phyloP scores from a whole-genome alignment of 2,329 filamentous ascomycete genomes.

The Colletotrichum gigasporum region DNA sequence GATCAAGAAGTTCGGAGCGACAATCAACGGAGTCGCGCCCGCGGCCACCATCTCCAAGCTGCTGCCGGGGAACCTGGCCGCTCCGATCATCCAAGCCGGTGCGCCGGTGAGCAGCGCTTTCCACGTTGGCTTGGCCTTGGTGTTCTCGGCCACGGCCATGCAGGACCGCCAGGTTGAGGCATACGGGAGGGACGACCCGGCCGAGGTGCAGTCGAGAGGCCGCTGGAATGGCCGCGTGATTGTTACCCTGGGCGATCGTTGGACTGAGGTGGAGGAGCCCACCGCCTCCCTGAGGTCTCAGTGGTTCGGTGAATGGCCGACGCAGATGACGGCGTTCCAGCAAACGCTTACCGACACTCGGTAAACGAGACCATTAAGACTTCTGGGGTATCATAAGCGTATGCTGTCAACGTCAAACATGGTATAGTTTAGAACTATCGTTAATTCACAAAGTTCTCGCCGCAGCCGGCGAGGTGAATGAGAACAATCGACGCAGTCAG shows the following conservation, averaged over 20 bases:
- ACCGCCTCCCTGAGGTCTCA: slow-evolving; percentile 33
- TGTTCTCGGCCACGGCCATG: slow-evolving; percentile 47
- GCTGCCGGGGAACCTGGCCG: slow-evolving; percentile 41
- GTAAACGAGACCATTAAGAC: not conserved
- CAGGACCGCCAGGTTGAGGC: slow-evolving; percentile 42
- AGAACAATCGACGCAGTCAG: too few relatives aligned
- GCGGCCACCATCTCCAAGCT: slow-evolving; percentile 43
- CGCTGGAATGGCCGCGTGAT: slow-evolving; percentile 47
- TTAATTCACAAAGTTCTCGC: too few relatives aligned
- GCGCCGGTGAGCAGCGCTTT: slow-evolving; percentile 44
- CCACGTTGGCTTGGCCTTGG: slow-evolving; percentile 45
- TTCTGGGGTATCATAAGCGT: too few relatives aligned
- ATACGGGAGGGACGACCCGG: slow-evolving; percentile 46
- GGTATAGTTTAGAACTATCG: not conserved
- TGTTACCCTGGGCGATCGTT: slow-evolving; percentile 44
- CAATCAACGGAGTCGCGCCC: slow-evolving; percentile 51
- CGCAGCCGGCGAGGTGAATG: too few relatives aligned
- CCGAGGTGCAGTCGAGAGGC: not conserved
- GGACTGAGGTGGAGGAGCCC: slow-evolving; percentile 46
- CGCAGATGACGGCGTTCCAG: slow-evolving; percentile 2
- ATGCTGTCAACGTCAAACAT: not conserved
- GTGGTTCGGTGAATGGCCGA: slow-evolving; percentile 46
- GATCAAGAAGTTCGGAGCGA: slow-evolving; percentile 38
- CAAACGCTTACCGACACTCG: not conserved
- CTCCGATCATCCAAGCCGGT: slow-evolving; percentile 41